Evolutionary conservation across 75 land plant species (phyloP).

Genomic region (Sequoiadendron giganteum): DNA sequence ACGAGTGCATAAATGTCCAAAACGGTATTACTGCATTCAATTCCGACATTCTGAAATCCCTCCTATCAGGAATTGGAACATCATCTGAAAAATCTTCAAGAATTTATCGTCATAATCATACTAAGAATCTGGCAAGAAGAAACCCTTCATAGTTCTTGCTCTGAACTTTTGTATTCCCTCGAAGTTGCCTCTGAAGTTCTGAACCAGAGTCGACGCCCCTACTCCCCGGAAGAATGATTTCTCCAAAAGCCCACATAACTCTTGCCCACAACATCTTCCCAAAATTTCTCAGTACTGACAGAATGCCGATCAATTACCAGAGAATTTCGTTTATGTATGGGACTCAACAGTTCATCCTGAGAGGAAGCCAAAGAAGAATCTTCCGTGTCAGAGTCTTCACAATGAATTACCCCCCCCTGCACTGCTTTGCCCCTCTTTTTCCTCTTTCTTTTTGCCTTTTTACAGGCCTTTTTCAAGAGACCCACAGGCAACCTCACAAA

Average conservation of each 20-base stretch:
- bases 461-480: conserved; percentile 27
- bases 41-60: no score
- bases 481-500: conserved; percentile 42
- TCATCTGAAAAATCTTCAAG: no score
- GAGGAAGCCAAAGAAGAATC: neutral
- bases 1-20: no score
- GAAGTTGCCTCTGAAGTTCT: neutral
- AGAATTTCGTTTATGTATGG: neutral
- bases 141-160: no score
- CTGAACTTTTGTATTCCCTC: neutral
- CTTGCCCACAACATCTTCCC: conserved; percentile 13
- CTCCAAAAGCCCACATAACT: conserved; percentile 16
- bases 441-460: conserved; percentile 1
- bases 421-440: neutral
- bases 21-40: no score
- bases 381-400: neutral
- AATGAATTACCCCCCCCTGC: neutral
- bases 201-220: neutral
- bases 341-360: neutral
- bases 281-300: neutral
- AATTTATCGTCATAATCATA: no score
- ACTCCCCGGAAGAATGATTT: conserved; percentile 6
- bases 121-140: no score
- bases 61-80: no score
- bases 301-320: neutral